Evolutionary conservation across 306 rosid species (phyloP).

Genomic region (Ormosia semicastrata): DNA sequence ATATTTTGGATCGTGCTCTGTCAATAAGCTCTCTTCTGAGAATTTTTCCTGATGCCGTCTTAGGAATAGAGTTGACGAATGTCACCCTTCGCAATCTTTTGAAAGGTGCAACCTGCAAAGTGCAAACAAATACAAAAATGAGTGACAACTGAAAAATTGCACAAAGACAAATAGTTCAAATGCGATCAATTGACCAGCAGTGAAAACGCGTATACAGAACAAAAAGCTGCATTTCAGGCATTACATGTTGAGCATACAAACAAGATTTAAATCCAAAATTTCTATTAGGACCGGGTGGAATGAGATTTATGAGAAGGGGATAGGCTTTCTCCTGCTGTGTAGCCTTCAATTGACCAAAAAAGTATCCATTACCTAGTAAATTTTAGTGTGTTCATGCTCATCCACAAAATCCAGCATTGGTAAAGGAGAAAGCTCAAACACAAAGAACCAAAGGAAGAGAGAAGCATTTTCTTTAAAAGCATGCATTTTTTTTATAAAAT

Average conservation of each 20-base stretch:
- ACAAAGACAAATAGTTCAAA: not conserved
- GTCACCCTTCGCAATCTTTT: slow-evolving; percentile 79
- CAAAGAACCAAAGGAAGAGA: not conserved
- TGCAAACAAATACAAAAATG: not conserved
- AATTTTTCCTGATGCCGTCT: slow-evolving; percentile 81
- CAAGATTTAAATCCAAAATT: not conserved
- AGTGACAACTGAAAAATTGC: not conserved
- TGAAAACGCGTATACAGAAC: not conserved
- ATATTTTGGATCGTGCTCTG: slow-evolving; percentile 70
- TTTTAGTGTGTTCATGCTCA: not conserved
- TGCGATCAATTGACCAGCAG: not conserved
- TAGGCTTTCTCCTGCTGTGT: not conserved
- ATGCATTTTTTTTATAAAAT: not conserved
- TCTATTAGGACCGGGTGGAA: not conserved
- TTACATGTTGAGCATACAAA: not conserved
- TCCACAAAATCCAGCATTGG: not conserved
- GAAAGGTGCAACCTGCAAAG: slow-evolving; percentile 75
- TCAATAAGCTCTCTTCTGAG: slow-evolving; percentile 84
- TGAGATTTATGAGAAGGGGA: not conserved
- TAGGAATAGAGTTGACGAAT: slow-evolving; percentile 73
- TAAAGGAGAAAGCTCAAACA: not conserved
- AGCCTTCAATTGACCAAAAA: not conserved
- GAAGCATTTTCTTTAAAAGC: not conserved
- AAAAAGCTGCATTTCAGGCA: not conserved
- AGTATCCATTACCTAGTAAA: no score